Percentiles rank a stretch among this genome's conserved stretches.
Conservation (phyloP, 1,284 basidiomycete species). For the Vanrija sp. region DNA sequence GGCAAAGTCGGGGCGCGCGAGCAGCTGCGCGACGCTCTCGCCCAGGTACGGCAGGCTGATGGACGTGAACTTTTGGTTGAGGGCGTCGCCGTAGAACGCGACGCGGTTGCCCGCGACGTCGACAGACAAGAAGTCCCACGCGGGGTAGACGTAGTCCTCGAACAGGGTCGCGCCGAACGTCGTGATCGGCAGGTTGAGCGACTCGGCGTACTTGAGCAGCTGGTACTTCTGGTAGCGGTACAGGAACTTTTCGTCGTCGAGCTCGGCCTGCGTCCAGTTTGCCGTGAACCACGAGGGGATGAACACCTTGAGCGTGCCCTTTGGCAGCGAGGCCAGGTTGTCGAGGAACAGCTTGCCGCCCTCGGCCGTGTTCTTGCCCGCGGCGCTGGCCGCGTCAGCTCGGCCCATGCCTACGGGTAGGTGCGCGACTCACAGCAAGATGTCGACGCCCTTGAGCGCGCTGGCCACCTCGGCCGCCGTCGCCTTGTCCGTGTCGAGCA, state of each 20-base stretch:
- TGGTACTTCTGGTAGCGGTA: not conserved
- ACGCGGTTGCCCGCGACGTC: not conserved
- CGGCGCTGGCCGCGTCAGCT: not conserved
- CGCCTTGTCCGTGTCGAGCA: slow-evolving; percentile 3
- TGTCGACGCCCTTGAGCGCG: slow-evolving; percentile 3
- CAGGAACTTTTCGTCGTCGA: not conserved
- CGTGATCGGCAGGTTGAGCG: not conserved
- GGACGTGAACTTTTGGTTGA: not conserved
- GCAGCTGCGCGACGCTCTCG: slow-evolving; percentile 6
- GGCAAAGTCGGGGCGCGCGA: not conserved
- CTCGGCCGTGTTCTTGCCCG: not conserved
- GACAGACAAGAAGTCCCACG: not conserved
- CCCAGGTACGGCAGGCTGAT: slow-evolving; percentile 2
- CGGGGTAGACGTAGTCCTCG: not conserved
- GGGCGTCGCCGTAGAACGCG: not conserved
- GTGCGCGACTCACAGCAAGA: slow-evolving; percentile 1
- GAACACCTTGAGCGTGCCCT: not conserved
- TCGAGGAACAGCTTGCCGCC: not conserved
- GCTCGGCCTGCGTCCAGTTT: slow-evolving; percentile 2
- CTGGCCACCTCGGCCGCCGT: not conserved
- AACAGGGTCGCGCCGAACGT: not conserved
- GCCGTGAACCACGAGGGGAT: slow-evolving; percentile 2
- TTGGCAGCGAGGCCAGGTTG: not conserved
- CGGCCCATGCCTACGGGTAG: not conserved
- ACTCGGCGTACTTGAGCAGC: not conserved